Evolutionary conservation across 495 filamentous ascomycete genomes (phyloP).

Genomic region (Trichoderma asperelloides): DNA sequence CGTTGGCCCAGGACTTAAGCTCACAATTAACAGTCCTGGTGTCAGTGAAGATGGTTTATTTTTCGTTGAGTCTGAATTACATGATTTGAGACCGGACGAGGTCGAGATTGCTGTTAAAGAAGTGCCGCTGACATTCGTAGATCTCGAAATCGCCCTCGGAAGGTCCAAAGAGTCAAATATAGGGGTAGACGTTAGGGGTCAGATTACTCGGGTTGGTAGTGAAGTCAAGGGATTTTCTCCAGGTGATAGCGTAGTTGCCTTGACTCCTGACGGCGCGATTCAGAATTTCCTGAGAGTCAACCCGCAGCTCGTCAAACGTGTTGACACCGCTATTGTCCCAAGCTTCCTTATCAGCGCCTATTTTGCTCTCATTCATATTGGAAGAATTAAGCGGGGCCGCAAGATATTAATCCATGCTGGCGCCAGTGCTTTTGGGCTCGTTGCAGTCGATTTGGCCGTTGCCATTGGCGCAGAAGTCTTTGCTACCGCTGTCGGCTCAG

Average conservation of each 20-base stretch:
- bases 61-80: neutral
- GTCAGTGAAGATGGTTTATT: neutral
- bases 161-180: neutral
- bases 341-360: conserved; percentile 4
- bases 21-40: neutral
- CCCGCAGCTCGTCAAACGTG: neutral
- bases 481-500: conserved; percentile 25
- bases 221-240: neutral
- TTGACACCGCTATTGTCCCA: neutral
- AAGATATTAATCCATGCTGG: conserved; percentile 42
- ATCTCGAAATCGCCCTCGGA: conserved; percentile 1
- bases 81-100: neutral
- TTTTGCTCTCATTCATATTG: conserved; percentile 9
- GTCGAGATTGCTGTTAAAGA: neutral
- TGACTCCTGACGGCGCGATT: neutral
- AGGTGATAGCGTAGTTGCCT: neutral
- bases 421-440: conserved; percentile 40
- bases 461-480: conserved; percentile 36
- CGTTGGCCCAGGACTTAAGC: neutral
- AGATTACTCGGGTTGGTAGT: neutral
- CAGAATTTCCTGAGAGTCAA: neutral
- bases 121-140: neutral
- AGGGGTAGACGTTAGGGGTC: neutral
- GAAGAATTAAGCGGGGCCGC: conserved; percentile 24
- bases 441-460: conserved; percentile 38